A percentile compares a stretch with the other conserved stretches of the same genome.
Conservation (phyloP, 345 rosid genomes). For the Geranium brycei region DNA sequence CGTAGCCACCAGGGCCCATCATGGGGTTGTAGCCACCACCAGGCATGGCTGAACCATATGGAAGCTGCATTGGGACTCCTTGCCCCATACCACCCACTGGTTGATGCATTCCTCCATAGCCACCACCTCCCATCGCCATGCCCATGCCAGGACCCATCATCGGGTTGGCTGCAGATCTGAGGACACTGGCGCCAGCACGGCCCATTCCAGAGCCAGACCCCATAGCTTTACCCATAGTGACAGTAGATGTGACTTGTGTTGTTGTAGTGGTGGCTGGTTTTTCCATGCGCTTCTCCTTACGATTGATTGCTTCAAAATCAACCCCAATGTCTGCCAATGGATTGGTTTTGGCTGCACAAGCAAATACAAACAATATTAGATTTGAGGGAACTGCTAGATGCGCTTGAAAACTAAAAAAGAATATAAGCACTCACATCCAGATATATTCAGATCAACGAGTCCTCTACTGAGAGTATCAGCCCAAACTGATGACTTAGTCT, state of each 20-base stretch:
- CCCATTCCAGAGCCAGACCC: conserved; percentile 92
- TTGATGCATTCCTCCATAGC: conserved; percentile 12
- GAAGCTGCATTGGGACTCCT: conserved; percentile 52
- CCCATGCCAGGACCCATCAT: conserved; percentile 50
- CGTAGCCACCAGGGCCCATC: conserved; percentile 64
- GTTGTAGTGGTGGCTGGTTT: conserved; percentile 39
- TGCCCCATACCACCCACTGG: conserved; percentile 26
- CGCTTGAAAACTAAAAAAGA: not conserved
- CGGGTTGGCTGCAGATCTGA: conserved; percentile 48
- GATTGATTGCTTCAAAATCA: conserved; percentile 81
- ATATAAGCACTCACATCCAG: conserved; percentile 65
- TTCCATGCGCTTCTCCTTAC: conserved; percentile 82
- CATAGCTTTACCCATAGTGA: conserved; percentile 96
- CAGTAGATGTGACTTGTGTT: conserved; percentile 46
- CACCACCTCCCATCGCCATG: conserved; percentile 25
- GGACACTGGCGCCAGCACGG: conserved; percentile 49
- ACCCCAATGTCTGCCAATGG: conserved; percentile 85
- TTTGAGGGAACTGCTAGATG: conserved; percentile 4
- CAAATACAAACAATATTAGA: conserved; percentile 7
- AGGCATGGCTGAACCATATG: conserved; percentile 38
- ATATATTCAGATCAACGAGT: conserved; percentile 82
- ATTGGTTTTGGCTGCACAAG: conserved; percentile 68
- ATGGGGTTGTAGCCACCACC: conserved; percentile 53
- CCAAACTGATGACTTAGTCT: conserved; percentile 90
- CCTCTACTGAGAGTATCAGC: conserved; percentile 89